Base-by-base conservation (phyloP, 768 basidiomycete genomes). In the Sporobolomyces phaffii region DNA sequence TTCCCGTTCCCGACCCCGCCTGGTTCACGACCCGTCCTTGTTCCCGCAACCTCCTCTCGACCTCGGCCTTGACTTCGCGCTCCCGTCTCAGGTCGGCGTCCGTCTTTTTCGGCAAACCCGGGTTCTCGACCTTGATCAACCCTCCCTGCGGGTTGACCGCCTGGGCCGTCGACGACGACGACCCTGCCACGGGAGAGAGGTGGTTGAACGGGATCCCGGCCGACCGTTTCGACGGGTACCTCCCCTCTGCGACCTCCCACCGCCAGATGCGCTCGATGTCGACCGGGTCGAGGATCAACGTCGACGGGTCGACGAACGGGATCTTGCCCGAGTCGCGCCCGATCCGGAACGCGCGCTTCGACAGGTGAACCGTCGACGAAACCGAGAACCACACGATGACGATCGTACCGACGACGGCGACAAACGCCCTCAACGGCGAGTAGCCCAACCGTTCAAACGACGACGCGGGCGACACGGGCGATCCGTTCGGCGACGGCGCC, bases 231-330 rank as follows among this genome's bases (percentile, higher is more conserved):
- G 89, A 92, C 13, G 94, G 94, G 80, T 91, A 91, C 79, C 96
- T 92, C 1, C 96, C 96, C 69, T 90, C 89, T 36, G 85, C 80
- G 62, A 98, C 83, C 79, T 99, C 94, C 92, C 92, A 98, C 66
- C 86, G 81, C 93, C 93, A 98, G 77, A 99, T 89, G 62, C 87
- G 82, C 74, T 88, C 89, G 45, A 96, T 26, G n/a, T 67, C 65
- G 43, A 33, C 36, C 6, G 22, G 26, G 5, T 54, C 13, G n/a
- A 66, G 24, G 50, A 70, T 38, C 50, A 65, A 65, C 9, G 64
- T 69, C 15, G 62, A 52, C 1, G 62, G 58, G 57, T 64, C 62
- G 38, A 52, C 36, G 40, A 60, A 68, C 33, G 61, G 62, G 26
- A 64, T 24, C 34, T 61, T 49, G 5, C 56, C 56, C 22, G 36